Base-by-base conservation (phyloP, 2,329 filamentous ascomycete genomes). In the Mollisia scopiformis region DNA sequence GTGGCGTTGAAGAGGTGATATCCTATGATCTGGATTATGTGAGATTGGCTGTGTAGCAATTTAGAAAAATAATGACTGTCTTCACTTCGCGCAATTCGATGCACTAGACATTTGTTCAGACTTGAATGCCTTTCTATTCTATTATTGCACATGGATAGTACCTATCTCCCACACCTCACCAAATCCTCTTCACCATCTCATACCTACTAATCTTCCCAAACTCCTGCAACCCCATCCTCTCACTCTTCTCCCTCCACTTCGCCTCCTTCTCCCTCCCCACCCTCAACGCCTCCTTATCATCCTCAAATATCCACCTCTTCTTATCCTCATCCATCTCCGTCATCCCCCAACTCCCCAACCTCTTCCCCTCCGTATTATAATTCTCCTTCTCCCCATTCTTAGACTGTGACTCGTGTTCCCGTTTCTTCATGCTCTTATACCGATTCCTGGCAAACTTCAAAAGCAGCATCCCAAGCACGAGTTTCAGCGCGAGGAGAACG, bases 131-230 rank as follows among this genome's bases (percentile, higher is more conserved):
- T 35, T 35, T 35, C 31, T 35, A 14, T 35, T 10, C 16, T 35
- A 35, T 5, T 35, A 35, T 10, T 14, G 11, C 16, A 8, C 31
- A 35, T n/a, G n/a, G n/a, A n/a, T n/a, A n/a, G n/a, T 35, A 35
- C 31, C 31, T 14, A 39, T n/a, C 13, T 39, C 13, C 37, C 37
- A n/a, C 4, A 41, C 3, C 11, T 49, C 68, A 98, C 95, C 95
- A 99, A 69, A 99, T 99, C 73, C 95, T 84, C 82, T 97, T 98
- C 0, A 92, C 92, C 95, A 98, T 97, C 73, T 93, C 92, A 78
- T 97, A 99, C 69, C 95, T 83, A 68, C 82, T 86, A 64, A 87
- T 92, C 73, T 78, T 86, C 71, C 82, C 90, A 76, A 86, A 86
- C 73, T 85, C 86, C 55, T 85, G 83, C 55, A 78, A 77, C 61